Evolutionary conservation across 257 asterid species (phyloP), one percentile per base, ranked within the genome.

Genomic region (Nicotiana otophora): DNA sequence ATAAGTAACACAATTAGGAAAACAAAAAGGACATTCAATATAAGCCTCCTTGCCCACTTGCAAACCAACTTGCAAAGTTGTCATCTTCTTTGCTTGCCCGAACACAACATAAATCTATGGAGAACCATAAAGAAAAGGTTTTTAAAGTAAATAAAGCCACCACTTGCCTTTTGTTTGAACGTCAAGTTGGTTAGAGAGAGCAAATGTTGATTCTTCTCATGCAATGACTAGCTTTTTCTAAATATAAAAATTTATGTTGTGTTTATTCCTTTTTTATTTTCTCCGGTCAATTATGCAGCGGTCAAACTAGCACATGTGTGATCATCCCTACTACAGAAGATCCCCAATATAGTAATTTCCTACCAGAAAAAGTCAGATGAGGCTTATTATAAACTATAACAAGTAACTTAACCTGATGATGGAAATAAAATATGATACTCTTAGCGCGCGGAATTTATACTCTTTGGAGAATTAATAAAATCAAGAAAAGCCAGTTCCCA

Each of bases 41-140:
- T 84, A 72, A 80, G 85, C 83, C 83, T 85, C 31, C 69, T 81
- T 83, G 88, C 62, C 93, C 89, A 90, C 91, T 90, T 89, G 92
- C 86, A 65, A 14, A 70, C 55, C 89, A 84, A 82, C 58, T 88
- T 86, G 88, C 88, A 75, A 61, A 65, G 76, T 58, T 55, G 76
- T 54, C 58, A 77, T 36, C 78, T 61, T 72, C 57, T 36, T 66
- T 64, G 72, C 78, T 54, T 76, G 46, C 28, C 15, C 15, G 60
- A 19, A 84, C 30, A 11, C 42, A 69, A 65, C 26, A 33, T 15
- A 23, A 76, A 67, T 36, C 30, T 55, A 51, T 57, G 39, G 42
- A 77, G 16, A 23, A 17, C 33, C 65, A 48, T 19, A 80, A 48
- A 63, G 46, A 70, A 33, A 54, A 42, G 34, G 58, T n/a, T 70